Percentiles rank a stretch among this genome's conserved stretches.
These are phyloP conservation scores for Lentinula edodes DNA, from an alignment of 768 basidiomycete genomes.

Conservation along the genomic window DNA sequence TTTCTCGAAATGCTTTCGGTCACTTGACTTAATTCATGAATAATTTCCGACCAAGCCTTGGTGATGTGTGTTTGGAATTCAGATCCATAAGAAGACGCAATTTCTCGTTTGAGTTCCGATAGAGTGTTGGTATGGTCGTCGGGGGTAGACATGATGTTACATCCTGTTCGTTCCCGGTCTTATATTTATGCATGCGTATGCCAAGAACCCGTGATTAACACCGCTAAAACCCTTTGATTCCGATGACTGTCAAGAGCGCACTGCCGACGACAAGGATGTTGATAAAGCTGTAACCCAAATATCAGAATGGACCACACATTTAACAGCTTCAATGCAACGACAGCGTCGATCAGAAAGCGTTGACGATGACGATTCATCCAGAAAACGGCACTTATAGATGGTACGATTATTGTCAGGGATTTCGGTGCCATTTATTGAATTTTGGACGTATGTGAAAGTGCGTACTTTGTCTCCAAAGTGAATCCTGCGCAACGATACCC, in stretches of 20 bases:
- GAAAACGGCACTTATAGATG: not conserved
- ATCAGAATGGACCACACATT: not conserved
- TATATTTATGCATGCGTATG: not conserved
- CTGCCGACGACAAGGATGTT: not conserved
- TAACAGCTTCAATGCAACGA: not conserved
- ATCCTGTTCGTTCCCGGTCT: not conserved
- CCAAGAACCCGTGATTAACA: not conserved
- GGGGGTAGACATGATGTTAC: not conserved
- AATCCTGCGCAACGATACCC: not conserved
- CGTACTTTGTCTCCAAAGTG: not conserved
- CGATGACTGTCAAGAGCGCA: not conserved
- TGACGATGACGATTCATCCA: not conserved
- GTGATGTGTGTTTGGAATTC: constrained; percentile 45
- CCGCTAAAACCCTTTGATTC: not conserved
- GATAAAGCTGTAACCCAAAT: not conserved
- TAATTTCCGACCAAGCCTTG: constrained; percentile 53
- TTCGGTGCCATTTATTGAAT: too few relatives aligned
- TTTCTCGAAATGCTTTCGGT: constrained; percentile 38
- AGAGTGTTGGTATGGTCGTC: constrained; percentile 21
- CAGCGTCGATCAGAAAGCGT: not conserved
- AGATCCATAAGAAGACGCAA: constrained; percentile 41
- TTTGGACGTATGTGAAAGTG: too few relatives aligned
- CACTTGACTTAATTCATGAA: constrained; percentile 41
- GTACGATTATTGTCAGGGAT: not conserved
- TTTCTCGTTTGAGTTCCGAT: constrained; percentile 50